Percentiles rank a stretch among this genome's conserved stretches.
phyloP scores from a whole-genome alignment of 495 filamentous ascomycete species.

The Pseudevernia furfuracea region DNA sequence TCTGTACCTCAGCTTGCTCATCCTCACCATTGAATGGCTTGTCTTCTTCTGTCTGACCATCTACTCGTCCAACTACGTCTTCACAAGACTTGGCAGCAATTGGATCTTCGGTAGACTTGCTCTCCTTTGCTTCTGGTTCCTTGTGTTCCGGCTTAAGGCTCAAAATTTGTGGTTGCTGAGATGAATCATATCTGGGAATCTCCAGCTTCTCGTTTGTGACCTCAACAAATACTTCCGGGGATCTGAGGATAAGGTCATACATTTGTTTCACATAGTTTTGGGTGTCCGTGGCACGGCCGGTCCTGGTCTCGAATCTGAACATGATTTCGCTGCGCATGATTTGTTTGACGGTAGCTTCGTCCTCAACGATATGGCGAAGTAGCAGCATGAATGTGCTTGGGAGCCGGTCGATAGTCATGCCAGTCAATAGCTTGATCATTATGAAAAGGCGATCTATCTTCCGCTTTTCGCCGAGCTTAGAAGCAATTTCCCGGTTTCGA shows the following conservation, averaged over 20 bases:
- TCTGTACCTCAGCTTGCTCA: conserved; percentile 50
- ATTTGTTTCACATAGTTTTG: conserved; percentile 65
- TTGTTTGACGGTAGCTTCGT: conserved; percentile 81
- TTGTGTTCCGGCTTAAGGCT: conserved; percentile 46
- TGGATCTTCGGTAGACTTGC: conserved; percentile 34
- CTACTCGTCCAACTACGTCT: conserved; percentile 36
- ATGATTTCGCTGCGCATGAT: conserved; percentile 91
- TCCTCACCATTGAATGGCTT: conserved; percentile 46
- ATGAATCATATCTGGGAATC: conserved; percentile 52
- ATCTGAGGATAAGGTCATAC: conserved; percentile 73
- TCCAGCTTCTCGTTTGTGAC: conserved; percentile 82
- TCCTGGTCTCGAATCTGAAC: conserved; percentile 58
- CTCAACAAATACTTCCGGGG: conserved; percentile 82
- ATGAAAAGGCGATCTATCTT: conserved; percentile 86
- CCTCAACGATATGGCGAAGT: conserved; percentile 87
- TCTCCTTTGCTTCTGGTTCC: conserved; percentile 29
- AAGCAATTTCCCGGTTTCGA: conserved; percentile 63
- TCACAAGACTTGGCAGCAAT: conserved; percentile 30
- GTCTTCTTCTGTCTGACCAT: conserved; percentile 38
- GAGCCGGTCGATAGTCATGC: conserved; percentile 63
- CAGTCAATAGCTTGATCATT: conserved; percentile 86
- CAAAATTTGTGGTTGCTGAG: conserved; percentile 52
- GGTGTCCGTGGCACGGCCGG: conserved; percentile 57
- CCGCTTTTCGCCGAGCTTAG: conserved; percentile 71
- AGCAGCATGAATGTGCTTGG: conserved; percentile 79